Base-by-base conservation (phyloP, 768 basidiomycete genomes). In the Roridomyces roridus region DNA sequence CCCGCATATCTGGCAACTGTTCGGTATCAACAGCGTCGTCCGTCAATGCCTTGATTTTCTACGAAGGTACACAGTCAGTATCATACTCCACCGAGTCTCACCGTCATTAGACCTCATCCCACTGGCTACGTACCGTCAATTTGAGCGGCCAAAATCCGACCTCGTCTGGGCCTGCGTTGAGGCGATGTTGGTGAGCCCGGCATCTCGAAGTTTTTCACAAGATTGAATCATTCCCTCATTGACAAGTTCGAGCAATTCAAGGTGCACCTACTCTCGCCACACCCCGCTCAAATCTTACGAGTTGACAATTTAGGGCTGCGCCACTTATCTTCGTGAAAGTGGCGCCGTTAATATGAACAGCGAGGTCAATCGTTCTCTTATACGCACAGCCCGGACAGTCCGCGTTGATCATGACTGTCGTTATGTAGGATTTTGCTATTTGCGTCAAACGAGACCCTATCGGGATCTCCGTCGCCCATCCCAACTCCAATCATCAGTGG, bases 1-100 rank as follows among this genome's bases (percentile, higher is more conserved):
- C 18, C 48, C 55, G 0, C 23, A 40, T 34, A 14, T 57, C 7
- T 57, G 35, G 55, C 55, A 57, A 34, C 17, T 57, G 29, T 57
- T 50, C 21, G 48, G 55, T 1, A 21, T 45, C 48, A 10, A 20
- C 3, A 10, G 1, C 37, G 0, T 12, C 55, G 0, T 35, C 37
- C 12, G 12, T 44, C 9, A 41, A 35, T 8, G 48, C 42, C 3
- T 26, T 57, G 24, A 45, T 57, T 36, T 57, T 23, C 34, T 25
- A 50, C 28, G 48, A 50, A 12, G 55, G 55, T 56, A 10, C 7
- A 31, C 35, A 21, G 11, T 23, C 48, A 25, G 6, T 48, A 11
- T 4, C 2, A 21, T 37, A 35, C 25, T 2, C 9, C 17, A 28
- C 36, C 28, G 10, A 20, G 3, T 34, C 46, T 20, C n/a, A n/a